A percentile compares a stretch with the other conserved stretches of the same genome.
Evolutionary conservation across 2,329 filamentous ascomycete genomes (phyloP).

Genomic region (Plectosphaerella sp.): DNA sequence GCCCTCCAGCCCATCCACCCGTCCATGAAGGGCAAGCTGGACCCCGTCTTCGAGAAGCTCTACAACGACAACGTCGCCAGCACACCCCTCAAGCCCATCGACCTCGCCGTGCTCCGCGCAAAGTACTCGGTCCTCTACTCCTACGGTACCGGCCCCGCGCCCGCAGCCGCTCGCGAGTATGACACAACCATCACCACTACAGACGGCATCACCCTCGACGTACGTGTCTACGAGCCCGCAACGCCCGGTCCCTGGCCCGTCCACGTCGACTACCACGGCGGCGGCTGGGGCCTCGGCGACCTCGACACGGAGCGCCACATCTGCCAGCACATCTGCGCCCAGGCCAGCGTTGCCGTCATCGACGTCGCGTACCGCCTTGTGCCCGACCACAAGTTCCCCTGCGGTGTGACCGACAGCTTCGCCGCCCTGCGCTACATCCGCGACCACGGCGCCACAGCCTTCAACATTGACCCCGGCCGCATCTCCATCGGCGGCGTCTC

Average conservation of each 20-base stretch:
- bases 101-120: conserved; percentile 29
- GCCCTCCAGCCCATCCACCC: conserved; percentile 44
- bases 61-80: conserved; percentile 41
- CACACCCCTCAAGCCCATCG: conserved; percentile 32
- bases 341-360: conserved; percentile 39
- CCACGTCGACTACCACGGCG: conserved; percentile 45
- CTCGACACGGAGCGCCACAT: conserved; percentile 44
- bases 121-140: conserved; percentile 40
- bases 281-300: conserved; percentile 45
- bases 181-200: conserved; percentile 26
- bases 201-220: conserved; percentile 22
- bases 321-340: conserved; percentile 40
- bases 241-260: conserved; percentile 37
- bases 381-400: conserved; percentile 45
- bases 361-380: conserved; percentile 49
- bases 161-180: conserved; percentile 32
- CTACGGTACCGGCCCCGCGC: conserved; percentile 36
- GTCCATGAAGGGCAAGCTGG: conserved; percentile 38
- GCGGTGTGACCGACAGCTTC: conserved; percentile 42
- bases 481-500: conserved; percentile 42
- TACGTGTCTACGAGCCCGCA: conserved; percentile 40
- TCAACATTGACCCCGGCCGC: conserved; percentile 29
- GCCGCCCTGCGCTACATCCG: conserved; percentile 36
- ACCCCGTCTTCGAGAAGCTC: conserved; percentile 40
- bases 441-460: conserved; percentile 23